Evolutionary conservation across 2,329 filamentous ascomycete genomes (phyloP).

Genomic region (Microdochium trichocladiopsis): DNA sequence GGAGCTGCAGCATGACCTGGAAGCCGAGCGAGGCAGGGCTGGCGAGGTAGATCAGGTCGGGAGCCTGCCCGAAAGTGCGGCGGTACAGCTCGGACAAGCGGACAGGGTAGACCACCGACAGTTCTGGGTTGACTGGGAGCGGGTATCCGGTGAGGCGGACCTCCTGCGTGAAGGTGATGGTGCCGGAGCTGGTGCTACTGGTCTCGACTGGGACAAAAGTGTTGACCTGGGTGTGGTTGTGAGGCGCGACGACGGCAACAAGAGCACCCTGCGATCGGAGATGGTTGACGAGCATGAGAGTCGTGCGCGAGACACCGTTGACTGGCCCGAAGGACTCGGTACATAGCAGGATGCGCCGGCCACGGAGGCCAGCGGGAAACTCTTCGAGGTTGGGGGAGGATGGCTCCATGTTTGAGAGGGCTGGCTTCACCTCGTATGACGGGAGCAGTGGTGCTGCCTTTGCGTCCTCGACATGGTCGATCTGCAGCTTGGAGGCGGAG

Average conservation of each 20-base stretch:
- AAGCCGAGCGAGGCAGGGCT: constrained; percentile 65
- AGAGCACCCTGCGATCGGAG: constrained; percentile 56
- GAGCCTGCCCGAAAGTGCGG: constrained; percentile 48
- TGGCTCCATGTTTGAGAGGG: constrained; percentile 1
- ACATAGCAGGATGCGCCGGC: constrained; percentile 58
- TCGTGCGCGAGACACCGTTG: constrained; percentile 67
- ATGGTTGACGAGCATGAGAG: constrained; percentile 61
- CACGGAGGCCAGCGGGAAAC: constrained; percentile 43
- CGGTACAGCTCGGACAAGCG: constrained; percentile 54
- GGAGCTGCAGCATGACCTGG: constrained; percentile 62
- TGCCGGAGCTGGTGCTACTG: constrained; percentile 19
- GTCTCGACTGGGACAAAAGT: constrained; percentile 40
- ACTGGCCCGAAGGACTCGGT: constrained; percentile 68
- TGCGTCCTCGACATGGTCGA: neutral
- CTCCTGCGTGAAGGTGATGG: constrained; percentile 38
- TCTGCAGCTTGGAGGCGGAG: neutral
- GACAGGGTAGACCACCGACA: constrained; percentile 64
- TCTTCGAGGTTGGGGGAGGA: constrained; percentile 28
- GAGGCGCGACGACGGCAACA: constrained; percentile 60
- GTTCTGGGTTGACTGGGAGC: constrained; percentile 63
- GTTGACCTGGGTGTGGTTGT: constrained; percentile 46
- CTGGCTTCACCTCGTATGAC: neutral
- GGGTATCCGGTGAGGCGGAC: constrained; percentile 57
- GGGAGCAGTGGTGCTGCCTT: neutral
- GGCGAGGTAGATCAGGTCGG: constrained; percentile 63